Conservation (phyloP, 139 green algal species). For the Bryopsis sp. region DNA sequence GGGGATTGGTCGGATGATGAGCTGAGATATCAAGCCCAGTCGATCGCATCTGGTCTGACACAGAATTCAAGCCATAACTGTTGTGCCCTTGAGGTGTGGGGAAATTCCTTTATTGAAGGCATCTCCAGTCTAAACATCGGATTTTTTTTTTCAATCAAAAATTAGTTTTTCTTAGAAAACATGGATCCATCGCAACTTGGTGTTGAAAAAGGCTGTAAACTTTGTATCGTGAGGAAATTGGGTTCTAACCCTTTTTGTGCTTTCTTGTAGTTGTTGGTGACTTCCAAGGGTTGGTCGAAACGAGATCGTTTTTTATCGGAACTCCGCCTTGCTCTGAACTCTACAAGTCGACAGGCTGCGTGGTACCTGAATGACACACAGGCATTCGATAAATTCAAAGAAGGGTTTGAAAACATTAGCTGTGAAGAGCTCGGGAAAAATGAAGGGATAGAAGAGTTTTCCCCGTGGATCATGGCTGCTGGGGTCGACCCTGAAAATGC, state of each 20-base stretch:
- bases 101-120: not conserved
- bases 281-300: not conserved
- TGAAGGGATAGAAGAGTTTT: not conserved
- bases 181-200: not conserved
- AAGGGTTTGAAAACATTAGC: not conserved
- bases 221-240: not conserved
- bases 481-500: constrained; percentile 41
- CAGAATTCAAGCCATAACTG: constrained; percentile 78
- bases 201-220: not conserved
- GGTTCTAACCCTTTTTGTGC: no score
- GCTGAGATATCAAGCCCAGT: constrained; percentile 57
- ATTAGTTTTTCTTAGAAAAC: not conserved
- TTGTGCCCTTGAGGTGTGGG: constrained; percentile 51
- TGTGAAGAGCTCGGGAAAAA: not conserved
- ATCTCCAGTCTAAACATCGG: not conserved
- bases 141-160: not conserved
- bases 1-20: constrained; percentile 49
- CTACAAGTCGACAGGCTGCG: constrained; percentile 20
- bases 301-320: not conserved
- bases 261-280: not conserved
- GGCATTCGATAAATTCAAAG: constrained; percentile 10
- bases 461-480: constrained; percentile 20
- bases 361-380: constrained; percentile 42
- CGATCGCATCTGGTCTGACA: constrained; percentile 42
- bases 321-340: not conserved